These are phyloP conservation scores for Epithele typhae DNA, from an alignment of 768 basidiomycete genomes.

Conservation along the genomic window DNA sequence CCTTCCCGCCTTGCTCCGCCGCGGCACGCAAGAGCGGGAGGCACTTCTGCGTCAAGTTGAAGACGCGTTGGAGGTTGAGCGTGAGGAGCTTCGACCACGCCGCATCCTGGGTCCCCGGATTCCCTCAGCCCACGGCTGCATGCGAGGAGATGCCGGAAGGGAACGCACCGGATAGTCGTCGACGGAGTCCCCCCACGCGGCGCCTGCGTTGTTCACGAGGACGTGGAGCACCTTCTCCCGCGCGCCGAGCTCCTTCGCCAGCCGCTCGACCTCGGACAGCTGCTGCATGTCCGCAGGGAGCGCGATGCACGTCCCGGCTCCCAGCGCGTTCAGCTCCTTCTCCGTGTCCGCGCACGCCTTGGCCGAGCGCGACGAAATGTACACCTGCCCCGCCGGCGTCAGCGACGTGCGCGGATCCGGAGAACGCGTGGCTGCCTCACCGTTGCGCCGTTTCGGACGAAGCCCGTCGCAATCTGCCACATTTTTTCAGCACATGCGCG, in stretches of 20 bases:
- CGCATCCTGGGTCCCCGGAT: conserved; percentile 35
- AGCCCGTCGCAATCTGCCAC: conserved; percentile 59
- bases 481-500: conserved; percentile 6
- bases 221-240: conserved; percentile 52
- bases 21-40: conserved; percentile 51
- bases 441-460: conserved; percentile 56
- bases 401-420: too few species aligned
- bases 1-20: conserved; percentile 35
- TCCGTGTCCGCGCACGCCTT: conserved; percentile 51
- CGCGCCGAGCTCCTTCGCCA: conserved; percentile 45
- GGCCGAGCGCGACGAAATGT: conserved; percentile 56
- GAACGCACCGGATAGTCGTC: conserved; percentile 41
- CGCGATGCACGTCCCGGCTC: conserved; percentile 50
- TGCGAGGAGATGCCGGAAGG: background rate
- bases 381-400: conserved; percentile 36
- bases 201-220: conserved; percentile 63
- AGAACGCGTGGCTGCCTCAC: conserved; percentile 22
- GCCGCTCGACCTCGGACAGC: conserved; percentile 46
- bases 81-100: conserved; percentile 60
- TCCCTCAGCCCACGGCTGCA: background rate
- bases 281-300: conserved; percentile 53
- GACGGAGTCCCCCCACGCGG: conserved; percentile 47
- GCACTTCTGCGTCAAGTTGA: conserved; percentile 58
- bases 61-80: conserved; percentile 59
- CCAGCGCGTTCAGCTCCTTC: conserved; percentile 44